phyloP scores from a whole-genome alignment of 179 eudicot species.

The Pouteria campechiana region DNA sequence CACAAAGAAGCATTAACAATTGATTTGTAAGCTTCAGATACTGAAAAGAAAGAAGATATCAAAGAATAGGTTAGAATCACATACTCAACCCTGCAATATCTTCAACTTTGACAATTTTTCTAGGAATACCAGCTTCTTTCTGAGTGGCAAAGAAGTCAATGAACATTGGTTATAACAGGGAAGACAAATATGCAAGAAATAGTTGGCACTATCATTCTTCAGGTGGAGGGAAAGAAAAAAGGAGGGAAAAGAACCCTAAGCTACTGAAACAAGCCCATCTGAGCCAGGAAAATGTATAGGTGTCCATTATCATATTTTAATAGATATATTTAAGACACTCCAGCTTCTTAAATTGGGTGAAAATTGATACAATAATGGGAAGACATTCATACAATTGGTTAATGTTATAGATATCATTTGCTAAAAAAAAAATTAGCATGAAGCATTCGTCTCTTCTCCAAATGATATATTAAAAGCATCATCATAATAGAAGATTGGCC shows the following conservation, averaged over 20 bases:
- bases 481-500: neutral
- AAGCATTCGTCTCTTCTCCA: neutral
- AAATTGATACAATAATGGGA: neutral
- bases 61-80: too few species aligned
- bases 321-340: too few species aligned
- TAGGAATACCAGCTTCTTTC: slow-evolving; percentile 82
- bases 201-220: too few species aligned
- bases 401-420: neutral
- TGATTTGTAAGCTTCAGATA: neutral
- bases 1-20: too few species aligned
- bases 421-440: neutral
- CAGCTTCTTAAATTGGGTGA: neutral
- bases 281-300: too few species aligned
- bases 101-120: slow-evolving; percentile 62
- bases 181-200: too few species aligned
- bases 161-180: too few species aligned
- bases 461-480: neutral
- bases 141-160: slow-evolving; percentile 22
- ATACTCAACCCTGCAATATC: slow-evolving; percentile 90
- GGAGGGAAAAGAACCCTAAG: neutral
- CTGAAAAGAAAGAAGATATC: neutral
- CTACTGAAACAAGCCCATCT: neutral
- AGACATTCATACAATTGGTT: neutral
- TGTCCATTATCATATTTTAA: too few species aligned
- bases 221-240: neutral